Evolutionary conservation across 1,284 basidiomycete species (phyloP), one percentile per base, ranked within the genome.

Genomic region (Tetrapyrgos nigripes): DNA sequence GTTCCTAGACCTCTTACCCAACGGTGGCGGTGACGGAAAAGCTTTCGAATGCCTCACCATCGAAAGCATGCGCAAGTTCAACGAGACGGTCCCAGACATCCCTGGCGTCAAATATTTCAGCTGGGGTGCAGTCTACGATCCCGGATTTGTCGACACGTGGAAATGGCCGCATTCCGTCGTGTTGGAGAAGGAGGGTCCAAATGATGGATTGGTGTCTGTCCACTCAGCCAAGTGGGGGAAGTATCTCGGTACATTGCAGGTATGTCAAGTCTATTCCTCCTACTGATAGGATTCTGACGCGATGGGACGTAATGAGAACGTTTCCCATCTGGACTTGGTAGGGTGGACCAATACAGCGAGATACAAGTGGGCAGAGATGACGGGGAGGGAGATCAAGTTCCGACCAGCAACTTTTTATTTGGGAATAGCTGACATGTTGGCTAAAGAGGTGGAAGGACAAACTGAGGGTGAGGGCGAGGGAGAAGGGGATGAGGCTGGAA

Each of bases 291-390:
- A 52, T 28, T 48, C 13, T 45, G 17, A n/a, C 4, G 28, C 6
- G 66, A 90, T 88, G 91, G 91, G 35, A 92, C 85, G 13, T 93
- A 93, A 68, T 19, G 82, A 87, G 46, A 85, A 89, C 59, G 96
- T 97, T n/a, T 96, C 94, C 69, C 96, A 98, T 70, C 84, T 96
- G 48, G 94, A 96, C 72, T 83, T 96, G 33, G 93, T 93, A 21
- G 91, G 91, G 3, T 93, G 92, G 92, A 86, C 91, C 58, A 92
- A 92, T 70, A 82, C 88, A 9, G 89, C 89, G 2, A 83, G 93
- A 51, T 94, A 94, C 76, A 92, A 92, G 68, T 91, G 93, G 83
- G 91, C 93, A 0, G 88, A 89, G 66, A 88, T 94, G 75, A 88
- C 86, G 63, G 96, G 95, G n/a, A 89, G 88, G 57, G 88, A 92